Percentiles rank a stretch among this genome's conserved stretches.
Evolutionary conservation across 2,329 filamentous ascomycete genomes (phyloP).

Genomic region (Microsporum audouinii): DNA sequence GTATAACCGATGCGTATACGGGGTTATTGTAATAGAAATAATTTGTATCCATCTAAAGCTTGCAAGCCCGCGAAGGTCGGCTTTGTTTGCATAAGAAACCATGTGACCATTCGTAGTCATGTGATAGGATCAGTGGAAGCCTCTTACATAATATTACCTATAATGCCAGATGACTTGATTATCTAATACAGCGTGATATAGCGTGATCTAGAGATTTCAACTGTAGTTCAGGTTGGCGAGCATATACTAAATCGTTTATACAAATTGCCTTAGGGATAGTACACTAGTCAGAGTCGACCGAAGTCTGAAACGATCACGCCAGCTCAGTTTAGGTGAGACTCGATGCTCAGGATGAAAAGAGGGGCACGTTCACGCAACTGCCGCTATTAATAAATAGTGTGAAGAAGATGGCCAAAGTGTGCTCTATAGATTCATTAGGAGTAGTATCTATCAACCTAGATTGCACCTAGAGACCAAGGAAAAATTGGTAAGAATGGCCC

Average conservation of each 20-base stretch:
- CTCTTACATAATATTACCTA: too few species aligned
- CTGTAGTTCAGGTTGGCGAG: slow-evolving; percentile 2
- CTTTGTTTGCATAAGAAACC: too few species aligned
- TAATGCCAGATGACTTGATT: too few species aligned
- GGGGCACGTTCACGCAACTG: background rate
- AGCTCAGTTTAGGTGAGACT: background rate
- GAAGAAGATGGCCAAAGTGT: background rate
- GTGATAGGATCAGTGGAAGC: too few species aligned
- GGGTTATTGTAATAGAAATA: too few species aligned
- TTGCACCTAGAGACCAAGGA: background rate
- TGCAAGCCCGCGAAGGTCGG: too few species aligned
- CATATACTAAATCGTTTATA: background rate
- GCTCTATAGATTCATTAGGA: background rate
- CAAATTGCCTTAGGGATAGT: background rate
- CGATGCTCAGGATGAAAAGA: background rate
- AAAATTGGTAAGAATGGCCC: background rate
- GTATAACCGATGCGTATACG: background rate
- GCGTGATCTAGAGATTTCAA: background rate
- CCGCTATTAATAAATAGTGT: background rate
- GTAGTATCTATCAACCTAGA: background rate
- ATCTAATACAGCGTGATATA: too few species aligned
- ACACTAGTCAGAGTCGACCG: background rate
- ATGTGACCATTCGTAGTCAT: too few species aligned
- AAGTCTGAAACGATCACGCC: background rate
- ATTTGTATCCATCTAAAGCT: too few species aligned